Percentiles rank a stretch among this genome's conserved stretches.
phyloP scores from a whole-genome alignment of 1,139 yeast genomes.

The Hanseniaspora gamundiae region DNA sequence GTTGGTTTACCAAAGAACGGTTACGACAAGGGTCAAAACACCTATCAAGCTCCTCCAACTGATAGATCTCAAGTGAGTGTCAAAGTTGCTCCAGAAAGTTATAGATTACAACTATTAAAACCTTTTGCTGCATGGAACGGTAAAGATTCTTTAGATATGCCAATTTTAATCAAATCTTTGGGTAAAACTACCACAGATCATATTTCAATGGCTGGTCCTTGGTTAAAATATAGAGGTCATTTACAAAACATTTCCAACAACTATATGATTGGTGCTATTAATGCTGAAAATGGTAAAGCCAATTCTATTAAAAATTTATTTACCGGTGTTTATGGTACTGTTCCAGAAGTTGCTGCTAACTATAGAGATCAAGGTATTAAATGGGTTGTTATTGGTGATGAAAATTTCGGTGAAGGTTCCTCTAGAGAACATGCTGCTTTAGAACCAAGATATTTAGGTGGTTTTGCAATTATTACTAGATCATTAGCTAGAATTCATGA shows the following conservation, averaged over 20 bases:
- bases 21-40: slow-evolving; percentile 89
- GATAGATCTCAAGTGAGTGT: slow-evolving; percentile 73
- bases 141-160: slow-evolving; percentile 78
- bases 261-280: slow-evolving; percentile 99
- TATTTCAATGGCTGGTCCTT: slow-evolving; percentile 99
- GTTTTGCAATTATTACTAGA: slow-evolving; percentile 90
- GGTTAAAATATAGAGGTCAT: slow-evolving; percentile 99
- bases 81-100: slow-evolving; percentile 72
- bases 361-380: slow-evolving; percentile 86
- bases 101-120: slow-evolving; percentile 77
- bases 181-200: slow-evolving; percentile 99
- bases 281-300: slow-evolving; percentile 93
- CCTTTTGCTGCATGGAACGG: slow-evolving; percentile 96
- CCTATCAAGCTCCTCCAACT: slow-evolving; percentile 95
- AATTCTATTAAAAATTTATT: slow-evolving; percentile 80
- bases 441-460: slow-evolving; percentile 99
- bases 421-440: slow-evolving; percentile 99
- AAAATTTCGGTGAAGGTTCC: slow-evolving; percentile 99
- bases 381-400: slow-evolving; percentile 99
- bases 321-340: slow-evolving; percentile 90
- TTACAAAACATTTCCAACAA: slow-evolving; percentile 96
- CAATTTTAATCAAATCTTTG: slow-evolving; percentile 89
- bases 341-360: slow-evolving; percentile 90
- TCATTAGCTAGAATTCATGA: slow-evolving; percentile 97
- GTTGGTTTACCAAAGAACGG: slow-evolving; percentile 89